These are phyloP conservation scores for Pichia nanzhaoensis DNA, from an alignment of 805 yeast species.

Conservation along the genomic window DNA sequence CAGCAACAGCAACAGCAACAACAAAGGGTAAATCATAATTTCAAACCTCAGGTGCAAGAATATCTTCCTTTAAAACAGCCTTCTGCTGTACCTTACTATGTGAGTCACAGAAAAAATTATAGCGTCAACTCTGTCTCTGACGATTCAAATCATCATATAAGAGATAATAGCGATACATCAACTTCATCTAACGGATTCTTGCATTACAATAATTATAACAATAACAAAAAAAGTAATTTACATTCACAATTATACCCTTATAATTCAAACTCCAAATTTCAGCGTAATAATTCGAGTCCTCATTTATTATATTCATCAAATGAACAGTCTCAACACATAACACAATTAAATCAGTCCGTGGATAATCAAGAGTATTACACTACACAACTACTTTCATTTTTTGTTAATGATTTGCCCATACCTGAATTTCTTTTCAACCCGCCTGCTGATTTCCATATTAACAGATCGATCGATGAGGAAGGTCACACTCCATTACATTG, in stretches of 20 bases:
- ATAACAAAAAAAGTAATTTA: neutral
- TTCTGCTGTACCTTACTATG: neutral
- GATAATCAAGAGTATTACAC: slow-evolving; percentile 28
- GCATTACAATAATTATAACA: slow-evolving; percentile 2
- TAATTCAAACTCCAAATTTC: neutral
- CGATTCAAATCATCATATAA: slow-evolving; percentile 19
- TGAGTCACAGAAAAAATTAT: slow-evolving; percentile 9
- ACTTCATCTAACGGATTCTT: slow-evolving; percentile 20
- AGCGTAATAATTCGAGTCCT: neutral
- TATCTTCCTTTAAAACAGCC: neutral
- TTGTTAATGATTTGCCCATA: slow-evolving; percentile 40
- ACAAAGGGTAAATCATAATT: slow-evolving; percentile 1
- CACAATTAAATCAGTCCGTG: neutral
- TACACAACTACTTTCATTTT: slow-evolving; percentile 41
- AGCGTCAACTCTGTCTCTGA: slow-evolving; percentile 25
- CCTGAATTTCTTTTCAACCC: slow-evolving; percentile 42
- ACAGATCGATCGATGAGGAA: slow-evolving; percentile 67
- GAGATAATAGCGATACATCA: slow-evolving; percentile 26
- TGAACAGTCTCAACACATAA: neutral
- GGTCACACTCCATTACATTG: slow-evolving; percentile 80
- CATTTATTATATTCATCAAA: neutral
- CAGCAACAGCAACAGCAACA: slow-evolving; percentile 12
- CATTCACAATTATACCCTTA: neutral
- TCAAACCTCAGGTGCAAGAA: neutral
- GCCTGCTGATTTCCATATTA: slow-evolving; percentile 57